These are phyloP conservation scores for Moesziomyces sp. DNA, from an alignment of 1,284 basidiomycete species.

Conservation along the genomic window DNA sequence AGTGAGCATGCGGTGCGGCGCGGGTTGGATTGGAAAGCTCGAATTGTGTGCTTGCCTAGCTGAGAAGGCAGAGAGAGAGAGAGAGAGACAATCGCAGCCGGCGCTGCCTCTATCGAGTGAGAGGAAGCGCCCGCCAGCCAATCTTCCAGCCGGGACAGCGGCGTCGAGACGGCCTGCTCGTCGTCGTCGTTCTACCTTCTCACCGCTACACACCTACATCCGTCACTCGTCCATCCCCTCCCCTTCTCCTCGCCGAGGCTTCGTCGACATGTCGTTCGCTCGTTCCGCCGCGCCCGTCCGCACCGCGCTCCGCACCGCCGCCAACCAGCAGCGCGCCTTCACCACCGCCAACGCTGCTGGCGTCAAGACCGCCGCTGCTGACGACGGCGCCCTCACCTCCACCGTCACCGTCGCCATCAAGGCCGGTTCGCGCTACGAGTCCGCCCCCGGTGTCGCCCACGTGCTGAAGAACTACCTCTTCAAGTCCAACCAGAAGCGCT, in stretches of 20 bases:
- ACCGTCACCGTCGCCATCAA: constrained; percentile 62
- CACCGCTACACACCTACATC: constrained; percentile 1
- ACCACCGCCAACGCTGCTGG: constrained; percentile 53
- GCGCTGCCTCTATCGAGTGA: background rate
- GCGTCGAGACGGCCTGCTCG: constrained; percentile 10
- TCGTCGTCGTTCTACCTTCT: constrained; percentile 31
- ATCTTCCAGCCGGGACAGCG: constrained; percentile 8
- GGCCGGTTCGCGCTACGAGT: constrained; percentile 61
- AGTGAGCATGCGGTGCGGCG: too few relatives aligned
- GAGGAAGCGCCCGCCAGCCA: background rate
- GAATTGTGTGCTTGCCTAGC: background rate
- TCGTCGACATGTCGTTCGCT: constrained; percentile 46
- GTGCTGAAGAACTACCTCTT: constrained; percentile 63
- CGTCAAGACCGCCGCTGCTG: constrained; percentile 52
- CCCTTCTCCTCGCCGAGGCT: background rate
- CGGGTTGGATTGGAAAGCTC: background rate
- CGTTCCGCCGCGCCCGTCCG: constrained; percentile 49
- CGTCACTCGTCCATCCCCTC: background rate
- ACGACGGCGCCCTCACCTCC: constrained; percentile 59
- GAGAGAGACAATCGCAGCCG: background rate
- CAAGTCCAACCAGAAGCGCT: constrained; percentile 72
- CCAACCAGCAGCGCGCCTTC: constrained; percentile 40
- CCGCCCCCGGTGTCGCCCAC: constrained; percentile 59
- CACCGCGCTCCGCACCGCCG: constrained; percentile 39
- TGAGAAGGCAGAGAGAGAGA: background rate